Evolutionary conservation across 1,284 basidiomycete genomes (phyloP), one percentile per base, ranked within the genome.

Genomic region (Porodaedalea pini): DNA sequence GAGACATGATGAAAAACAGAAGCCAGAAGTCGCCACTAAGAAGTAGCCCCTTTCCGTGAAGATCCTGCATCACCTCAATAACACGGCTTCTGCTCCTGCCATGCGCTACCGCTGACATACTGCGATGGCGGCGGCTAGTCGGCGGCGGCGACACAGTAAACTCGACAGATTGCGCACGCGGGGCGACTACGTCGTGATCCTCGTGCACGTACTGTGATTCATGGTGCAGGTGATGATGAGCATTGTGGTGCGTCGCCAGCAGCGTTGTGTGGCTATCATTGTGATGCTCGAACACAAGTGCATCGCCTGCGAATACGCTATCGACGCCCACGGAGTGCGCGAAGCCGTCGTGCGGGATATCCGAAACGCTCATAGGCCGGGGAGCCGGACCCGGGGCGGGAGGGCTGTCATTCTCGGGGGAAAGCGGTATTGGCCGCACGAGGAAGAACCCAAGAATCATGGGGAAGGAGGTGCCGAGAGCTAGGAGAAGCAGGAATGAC

Each of bases 21-120:
- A 94, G 68, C 78, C 86, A 86, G 65, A 94, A 95, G 69, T 94
- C 88, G 2, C 67, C 41, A n/a, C 74, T 70, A 51, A 65, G 60
- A 61, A 80, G 73, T 40, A 86, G 68, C 7, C 65, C 68, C 58
- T 70, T 73, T 13, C 85, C 85, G 31, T 77, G 70, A 31, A 85
- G 68, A 58, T 86, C 71, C 2, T 70, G 71, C 25, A 64, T 43
- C 52, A 11, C 71, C 61, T 34, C 50, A 39, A 23, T 57, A n/a
- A 59, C 66, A n/a, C 40, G 23, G 4, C 56, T 51, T 0, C n/a
- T 40, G 51, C 29, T 58, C 31, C 58, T 53, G 23, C 50, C 48
- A 27, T 34, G 27, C 5, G 56, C 45, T 4, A 49, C 55, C 8
- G 44, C 40, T n/a, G 59, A 61, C 25, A 41, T 5, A 34, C 57